Base-by-base conservation (phyloP, 2,329 filamentous ascomycete species). In the Arachnomyces sp. region DNA sequence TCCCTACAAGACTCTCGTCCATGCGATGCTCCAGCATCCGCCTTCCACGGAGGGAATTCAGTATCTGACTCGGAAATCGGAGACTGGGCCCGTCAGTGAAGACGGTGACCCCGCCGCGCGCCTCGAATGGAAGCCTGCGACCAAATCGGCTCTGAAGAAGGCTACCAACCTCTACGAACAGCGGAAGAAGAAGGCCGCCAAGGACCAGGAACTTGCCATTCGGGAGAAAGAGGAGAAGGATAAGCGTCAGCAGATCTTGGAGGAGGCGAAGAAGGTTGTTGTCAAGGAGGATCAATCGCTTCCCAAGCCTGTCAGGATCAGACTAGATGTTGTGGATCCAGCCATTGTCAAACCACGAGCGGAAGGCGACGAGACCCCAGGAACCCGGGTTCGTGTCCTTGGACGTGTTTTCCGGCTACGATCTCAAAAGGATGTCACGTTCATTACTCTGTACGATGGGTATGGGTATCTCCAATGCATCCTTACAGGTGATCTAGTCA, bases 91-190 rank as follows among this genome's bases (percentile, higher is more conserved):
- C 15, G 64, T 74, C n/a, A 73, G 68, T 40, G 72, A 74, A 50
- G 74, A 74, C 57, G 79, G 79, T 46, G 84, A 86, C 53, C 72
- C 74, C 48, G 70, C 73, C 39, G 73, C 73, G 39, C 74, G 77
- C 49, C 64, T 81, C 48, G 74, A 79, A 52, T 94, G 82, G 83
- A 90, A 89, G 68, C 80, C 82, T 40, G 82, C 79, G 14, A 81
- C 84, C 45, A 93, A 92, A 70, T 84, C 82, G 44, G 86, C 85
- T 15, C 63, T 87, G 58, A 94, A 94, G 72, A 93, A 93, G 67
- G 84, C 82, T 3, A 77, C 78, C 68, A 81, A 79, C 61, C 79
- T 79, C 48, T 79, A 79, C 49, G 84, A 87, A 50, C 72, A 74
- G 48, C 79, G 85, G 64, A 84, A 86, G 75, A 89, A 87, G 74